phyloP scores from a whole-genome alignment of 768 basidiomycete species.

The Russula olivacea region DNA sequence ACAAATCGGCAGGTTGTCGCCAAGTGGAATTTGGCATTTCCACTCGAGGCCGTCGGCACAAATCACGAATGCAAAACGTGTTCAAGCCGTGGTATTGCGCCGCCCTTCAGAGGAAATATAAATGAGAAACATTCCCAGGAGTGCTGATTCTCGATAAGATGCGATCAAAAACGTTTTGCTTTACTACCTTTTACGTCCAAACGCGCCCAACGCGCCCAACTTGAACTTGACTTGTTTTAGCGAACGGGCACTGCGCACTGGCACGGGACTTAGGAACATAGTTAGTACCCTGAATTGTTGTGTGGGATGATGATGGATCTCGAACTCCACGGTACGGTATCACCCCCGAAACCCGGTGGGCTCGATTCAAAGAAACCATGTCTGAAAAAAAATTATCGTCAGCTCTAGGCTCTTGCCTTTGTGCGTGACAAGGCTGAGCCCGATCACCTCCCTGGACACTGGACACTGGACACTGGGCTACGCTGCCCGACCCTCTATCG shows the following conservation, averaged over 20 bases:
- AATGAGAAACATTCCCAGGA: background rate
- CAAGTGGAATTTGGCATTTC: no score
- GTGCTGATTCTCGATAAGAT: background rate
- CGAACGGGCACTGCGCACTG: no score
- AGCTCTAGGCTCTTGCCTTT: background rate
- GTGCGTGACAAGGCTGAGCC: background rate
- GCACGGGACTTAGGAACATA: background rate
- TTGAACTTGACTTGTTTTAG: background rate
- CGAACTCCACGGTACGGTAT: background rate
- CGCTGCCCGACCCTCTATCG: background rate
- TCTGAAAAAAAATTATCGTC: background rate
- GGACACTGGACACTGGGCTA: background rate
- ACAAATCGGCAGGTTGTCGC: no score
- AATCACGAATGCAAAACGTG: no score
- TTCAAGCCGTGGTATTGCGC: background rate
- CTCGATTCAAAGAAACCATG: background rate
- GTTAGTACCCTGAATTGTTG: conserved; percentile 1
- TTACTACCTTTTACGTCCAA: background rate
- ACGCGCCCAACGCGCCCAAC: background rate
- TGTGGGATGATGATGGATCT: background rate
- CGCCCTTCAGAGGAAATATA: background rate
- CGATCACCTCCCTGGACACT: background rate
- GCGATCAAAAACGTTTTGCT: background rate
- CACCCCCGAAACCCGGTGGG: background rate
- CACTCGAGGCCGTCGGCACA: no score